Percentiles rank a stretch among this genome's conserved stretches.
Conservation (phyloP, 441 rosid genomes). For the Pelargonium australe region DNA sequence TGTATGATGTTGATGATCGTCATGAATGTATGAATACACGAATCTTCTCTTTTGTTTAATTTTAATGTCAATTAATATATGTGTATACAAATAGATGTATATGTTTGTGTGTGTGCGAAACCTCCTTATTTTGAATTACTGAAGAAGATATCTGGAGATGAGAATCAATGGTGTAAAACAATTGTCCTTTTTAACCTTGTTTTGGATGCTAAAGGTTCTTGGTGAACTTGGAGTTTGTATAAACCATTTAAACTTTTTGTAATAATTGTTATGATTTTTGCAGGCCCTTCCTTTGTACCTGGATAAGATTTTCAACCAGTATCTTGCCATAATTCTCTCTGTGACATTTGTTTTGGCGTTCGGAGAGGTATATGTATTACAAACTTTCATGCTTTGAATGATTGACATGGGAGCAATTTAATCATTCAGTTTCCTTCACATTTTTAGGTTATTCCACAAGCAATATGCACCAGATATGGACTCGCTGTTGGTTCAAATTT, state of each 20-base stretch:
- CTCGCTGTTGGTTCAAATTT: slow-evolving; percentile 59
- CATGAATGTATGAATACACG: neutral
- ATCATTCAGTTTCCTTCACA: slow-evolving; percentile 13
- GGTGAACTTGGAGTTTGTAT: neutral
- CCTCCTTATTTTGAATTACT: neutral
- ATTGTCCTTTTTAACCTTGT: neutral
- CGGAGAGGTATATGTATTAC: slow-evolving; percentile 44
- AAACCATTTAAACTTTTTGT: neutral
- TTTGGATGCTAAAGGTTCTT: neutral
- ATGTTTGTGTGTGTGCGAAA: neutral
- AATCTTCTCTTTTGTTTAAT: neutral
- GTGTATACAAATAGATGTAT: neutral
- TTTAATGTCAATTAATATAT: neutral
- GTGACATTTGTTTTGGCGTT: slow-evolving; percentile 65
- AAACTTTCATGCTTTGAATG: slow-evolving; percentile 2
- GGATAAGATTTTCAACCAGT: slow-evolving; percentile 60
- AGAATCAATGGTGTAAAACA: neutral
- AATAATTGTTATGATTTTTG: slow-evolving; percentile 1
- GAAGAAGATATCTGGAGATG: neutral
- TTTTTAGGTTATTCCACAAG: slow-evolving; percentile 54
- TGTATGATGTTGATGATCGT: neutral
- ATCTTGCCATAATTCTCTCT: slow-evolving; percentile 61
- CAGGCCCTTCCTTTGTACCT: slow-evolving; percentile 71
- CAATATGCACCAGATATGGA: slow-evolving; percentile 59
- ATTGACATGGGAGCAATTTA: slow-evolving; percentile 5